Evolutionary conservation across 1,284 basidiomycete species (phyloP), one percentile per base, ranked within the genome.

Genomic region (Microbotryum saponariae): DNA sequence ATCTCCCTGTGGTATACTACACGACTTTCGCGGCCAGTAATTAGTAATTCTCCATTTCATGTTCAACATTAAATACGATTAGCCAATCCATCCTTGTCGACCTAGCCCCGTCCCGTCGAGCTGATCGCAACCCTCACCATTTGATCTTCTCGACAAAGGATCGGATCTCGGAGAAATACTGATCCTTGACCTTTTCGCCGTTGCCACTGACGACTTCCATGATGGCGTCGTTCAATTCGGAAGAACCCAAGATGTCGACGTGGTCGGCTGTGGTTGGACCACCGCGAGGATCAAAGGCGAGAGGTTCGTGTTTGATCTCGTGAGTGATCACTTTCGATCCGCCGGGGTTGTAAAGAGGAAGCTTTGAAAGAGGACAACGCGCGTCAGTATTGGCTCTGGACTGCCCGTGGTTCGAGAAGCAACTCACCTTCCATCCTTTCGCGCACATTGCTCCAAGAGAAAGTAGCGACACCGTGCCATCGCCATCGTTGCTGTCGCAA

Each of bases 371-470:
- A 27, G 44, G 10, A 23, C 14, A 16, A n/a, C n/a, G 16, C 48
- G 16, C 14, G 48, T 50, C 48, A 50, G 2, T 50, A 18, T 6
- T 20, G 48, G 12, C 21, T 50, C 27, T n/a, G 21, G 20, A n/a
- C 2, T 23, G 6, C 48, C 21, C 12, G 48, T 21, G 12, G 20
- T 50, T 27, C 12, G 23, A 21, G 4, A 3, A 6, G 16, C 3
- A n/a, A 42, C 55, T 31, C 31, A 67, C 66, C 63, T 92, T 91
- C 94, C 94, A 97, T 4, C 92, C 94, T 72, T 90, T 88, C 8
- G 87, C 85, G 72, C 94, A 97, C 92, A 98, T 97, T 8, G 89
- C 85, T 9, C 93, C 94, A 45, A 97, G 79, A 68, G 89, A 91
- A 20, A 97, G 75, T 21, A 96, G 78, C 63, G 87, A 86, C 7